Evolutionary conservation across 2,329 filamentous ascomycete species (phyloP).

Genomic region (Sodiomyces alkalinus): DNA sequence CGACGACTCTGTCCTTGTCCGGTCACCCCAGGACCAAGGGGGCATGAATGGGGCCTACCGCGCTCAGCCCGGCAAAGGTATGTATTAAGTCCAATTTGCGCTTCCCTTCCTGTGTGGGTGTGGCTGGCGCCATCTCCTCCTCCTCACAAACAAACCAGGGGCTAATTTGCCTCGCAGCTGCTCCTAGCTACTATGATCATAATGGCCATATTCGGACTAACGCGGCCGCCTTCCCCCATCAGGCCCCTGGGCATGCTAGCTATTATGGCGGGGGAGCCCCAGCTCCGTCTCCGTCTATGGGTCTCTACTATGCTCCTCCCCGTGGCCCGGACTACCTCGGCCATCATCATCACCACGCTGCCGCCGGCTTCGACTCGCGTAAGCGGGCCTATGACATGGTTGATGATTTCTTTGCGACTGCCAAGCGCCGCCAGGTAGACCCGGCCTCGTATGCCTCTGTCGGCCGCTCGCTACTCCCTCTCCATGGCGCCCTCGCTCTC

Average conservation of each 20-base stretch:
- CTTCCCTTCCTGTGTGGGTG: too few species aligned
- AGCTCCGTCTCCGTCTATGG: slow-evolving; percentile 14
- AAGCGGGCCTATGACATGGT: slow-evolving; percentile 80
- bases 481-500: slow-evolving; percentile 56
- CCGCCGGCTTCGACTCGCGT: slow-evolving; percentile 45
- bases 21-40: slow-evolving; percentile 35
- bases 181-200: slow-evolving; percentile 49
- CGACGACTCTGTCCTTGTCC: slow-evolving; percentile 69
- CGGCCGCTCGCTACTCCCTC: slow-evolving; percentile 70
- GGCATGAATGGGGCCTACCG: slow-evolving; percentile 37
- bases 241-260: slow-evolving; percentile 32
- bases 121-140: slow-evolving; percentile 8
- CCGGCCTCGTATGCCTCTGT: slow-evolving; percentile 82
- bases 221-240: slow-evolving; percentile 38
- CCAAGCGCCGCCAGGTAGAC: slow-evolving; percentile 84
- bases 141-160: slow-evolving; percentile 17
- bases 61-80: slow-evolving; percentile 36
- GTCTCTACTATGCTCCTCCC: slow-evolving; percentile 46
- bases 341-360: slow-evolving; percentile 26
- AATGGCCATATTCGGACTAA: slow-evolving; percentile 46
- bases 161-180: slow-evolving; percentile 30
- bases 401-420: slow-evolving; percentile 86
- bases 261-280: slow-evolving; percentile 36
- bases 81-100: slow-evolving; percentile 13
- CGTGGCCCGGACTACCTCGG: slow-evolving; percentile 40